Evolutionary conservation across 2,329 filamentous ascomycete species (phyloP), one percentile per base, ranked within the genome.

Genomic region (Alternaria postmessia): DNA sequence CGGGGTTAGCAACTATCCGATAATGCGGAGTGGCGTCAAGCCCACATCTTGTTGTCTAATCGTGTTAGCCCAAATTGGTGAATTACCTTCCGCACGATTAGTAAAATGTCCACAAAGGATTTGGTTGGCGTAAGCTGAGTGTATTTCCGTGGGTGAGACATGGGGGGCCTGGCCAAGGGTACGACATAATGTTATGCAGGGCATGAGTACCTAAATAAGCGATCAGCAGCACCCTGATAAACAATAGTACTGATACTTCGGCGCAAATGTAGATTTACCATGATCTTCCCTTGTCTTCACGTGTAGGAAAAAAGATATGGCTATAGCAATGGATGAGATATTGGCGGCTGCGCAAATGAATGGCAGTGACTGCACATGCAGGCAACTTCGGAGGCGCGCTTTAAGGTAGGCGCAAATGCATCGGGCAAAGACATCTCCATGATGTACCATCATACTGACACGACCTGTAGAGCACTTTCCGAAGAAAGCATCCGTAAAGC

Each of bases 161-260:
- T 34, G 44, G 28, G 20, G 28, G 44, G 44, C 32, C 44, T 38
- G 8, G 32, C 14, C 8, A 14, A 39, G n/a, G n/a, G 18, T 20
- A n/a, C 5, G 7, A n/a, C 38, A 41, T 9, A 26, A 7, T 26
- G 24, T 7, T 7, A 47, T 26, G 34, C 28, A 49, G 24, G 36
- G 36, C 18, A 34, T 57, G 58, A 61, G 58, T 28, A 61, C 54
- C 58, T 26, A 24, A 46, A 18, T 61, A 52, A 57, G 39, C 47
- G 28, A 49, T 57, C 54, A 49, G 32, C 42, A 47, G 48, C 22
- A 57, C 54, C 47, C 38, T 48, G 18, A 57, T 53, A 56, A 32
- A 20, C 28, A 12, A 18, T 34, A 51, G 12, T 49, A 24, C 34
- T 1, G 11, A 14, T 34, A 24, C 14, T n/a, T n/a, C 4, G 11